Evolutionary conservation across 2,329 filamentous ascomycete genomes (phyloP).

Genomic region (Claviceps sp.): DNA sequence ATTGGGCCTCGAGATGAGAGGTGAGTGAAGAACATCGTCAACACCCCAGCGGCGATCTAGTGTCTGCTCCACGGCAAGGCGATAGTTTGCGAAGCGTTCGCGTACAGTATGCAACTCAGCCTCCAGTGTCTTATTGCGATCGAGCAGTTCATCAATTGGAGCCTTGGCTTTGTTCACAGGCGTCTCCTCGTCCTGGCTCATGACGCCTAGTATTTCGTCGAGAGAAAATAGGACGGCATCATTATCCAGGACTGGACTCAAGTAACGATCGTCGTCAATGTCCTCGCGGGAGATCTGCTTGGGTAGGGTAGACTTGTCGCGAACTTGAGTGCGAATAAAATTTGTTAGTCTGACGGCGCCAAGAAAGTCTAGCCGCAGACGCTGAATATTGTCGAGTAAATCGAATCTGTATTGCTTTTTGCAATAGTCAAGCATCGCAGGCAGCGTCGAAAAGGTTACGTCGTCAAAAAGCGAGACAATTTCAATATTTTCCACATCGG

Average conservation of each 20-base stretch:
- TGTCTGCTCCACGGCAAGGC: conserved; percentile 50
- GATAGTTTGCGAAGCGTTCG: conserved; percentile 51
- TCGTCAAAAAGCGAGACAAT: conserved; percentile 58
- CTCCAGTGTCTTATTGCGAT: conserved; percentile 43
- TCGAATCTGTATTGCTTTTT: conserved; percentile 54
- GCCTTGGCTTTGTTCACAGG: conserved; percentile 4
- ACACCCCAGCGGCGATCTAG: conserved; percentile 52
- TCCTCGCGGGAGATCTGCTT: conserved; percentile 45
- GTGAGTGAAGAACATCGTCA: conserved; percentile 21
- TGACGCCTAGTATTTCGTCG: conserved; percentile 50
- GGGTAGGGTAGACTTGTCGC: conserved; percentile 32
- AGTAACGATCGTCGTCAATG: conserved; percentile 65
- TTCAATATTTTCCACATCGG: conserved; percentile 47
- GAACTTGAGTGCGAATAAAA: conserved; percentile 40
- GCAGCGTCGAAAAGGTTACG: conserved; percentile 48
- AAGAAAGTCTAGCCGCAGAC: conserved; percentile 54
- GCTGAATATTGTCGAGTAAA: conserved; percentile 44
- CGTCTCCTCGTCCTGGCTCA: conserved; percentile 26
- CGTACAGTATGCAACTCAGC: conserved; percentile 46
- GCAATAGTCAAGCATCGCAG: conserved; percentile 55
- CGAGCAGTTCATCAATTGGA: conserved; percentile 25
- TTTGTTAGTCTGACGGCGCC: conserved; percentile 65
- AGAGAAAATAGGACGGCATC: conserved; percentile 80
- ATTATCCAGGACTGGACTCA: conserved; percentile 76
- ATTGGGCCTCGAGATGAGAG: conserved; percentile 8